These are phyloP conservation scores for Boletus subcaerulescens DNA, from an alignment of 768 basidiomycete genomes.

Conservation along the genomic window DNA sequence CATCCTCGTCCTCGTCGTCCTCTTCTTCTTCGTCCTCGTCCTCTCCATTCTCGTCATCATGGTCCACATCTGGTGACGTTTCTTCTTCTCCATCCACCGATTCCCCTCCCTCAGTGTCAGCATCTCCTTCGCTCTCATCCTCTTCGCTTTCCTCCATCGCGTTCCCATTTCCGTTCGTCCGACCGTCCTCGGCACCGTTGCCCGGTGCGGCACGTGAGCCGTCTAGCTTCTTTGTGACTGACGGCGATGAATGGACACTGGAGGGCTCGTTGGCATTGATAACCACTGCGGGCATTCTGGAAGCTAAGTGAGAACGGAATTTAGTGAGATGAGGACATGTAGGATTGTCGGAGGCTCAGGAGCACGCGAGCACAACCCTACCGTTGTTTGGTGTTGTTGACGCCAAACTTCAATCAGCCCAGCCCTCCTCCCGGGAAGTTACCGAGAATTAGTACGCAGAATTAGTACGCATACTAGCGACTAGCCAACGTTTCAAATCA, in stretches of 20 bases:
- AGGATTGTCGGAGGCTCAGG: neutral
- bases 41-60: conserved; percentile 8
- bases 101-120: conserved; percentile 1
- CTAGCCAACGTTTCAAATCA: no score
- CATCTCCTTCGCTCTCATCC: conserved; percentile 3
- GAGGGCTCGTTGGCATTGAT: neutral
- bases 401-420: neutral
- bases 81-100: conserved; percentile 7
- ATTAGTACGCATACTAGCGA: no score
- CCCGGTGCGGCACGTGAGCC: neutral
- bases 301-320: neutral
- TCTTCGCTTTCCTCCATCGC: neutral
- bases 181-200: neutral
- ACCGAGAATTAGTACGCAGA: no score
- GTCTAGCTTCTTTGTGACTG: conserved; percentile 1
- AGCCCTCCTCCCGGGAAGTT: no score
- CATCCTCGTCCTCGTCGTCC: neutral
- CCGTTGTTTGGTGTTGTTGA: conserved; percentile 19
- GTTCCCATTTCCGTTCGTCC: conserved; percentile 20
- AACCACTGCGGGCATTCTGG: conserved; percentile 9
- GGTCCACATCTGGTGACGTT: neutral
- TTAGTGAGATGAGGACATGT: conserved; percentile 7
- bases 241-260: neutral
- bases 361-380: neutral
- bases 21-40: conserved; percentile 24